Conservation (phyloP, 2,329 filamentous ascomycete species). For the Corinectria fuckeliana region DNA sequence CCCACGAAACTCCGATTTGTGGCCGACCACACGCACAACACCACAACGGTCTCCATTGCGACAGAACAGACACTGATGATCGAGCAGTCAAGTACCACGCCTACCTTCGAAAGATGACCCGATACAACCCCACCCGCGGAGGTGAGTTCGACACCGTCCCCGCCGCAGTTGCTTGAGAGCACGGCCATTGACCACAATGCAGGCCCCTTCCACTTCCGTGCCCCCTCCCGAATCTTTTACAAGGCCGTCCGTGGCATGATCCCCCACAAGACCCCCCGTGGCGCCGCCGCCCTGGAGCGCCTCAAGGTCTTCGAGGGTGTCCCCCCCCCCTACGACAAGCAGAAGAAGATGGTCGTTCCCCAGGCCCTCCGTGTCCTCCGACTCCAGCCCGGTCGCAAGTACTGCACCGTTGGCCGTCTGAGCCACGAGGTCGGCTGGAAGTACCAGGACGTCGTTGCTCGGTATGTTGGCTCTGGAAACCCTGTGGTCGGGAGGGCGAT, state of each 20-base stretch:
- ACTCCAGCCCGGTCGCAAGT: slow-evolving; percentile 99
- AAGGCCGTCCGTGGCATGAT: slow-evolving; percentile 99
- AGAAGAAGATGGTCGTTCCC: slow-evolving; percentile 99
- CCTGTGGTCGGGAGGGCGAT: background rate
- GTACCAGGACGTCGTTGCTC: slow-evolving; percentile 98
- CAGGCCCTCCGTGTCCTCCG: slow-evolving; percentile 96
- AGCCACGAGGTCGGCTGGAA: slow-evolving; percentile 99
- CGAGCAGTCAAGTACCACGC: slow-evolving; percentile 98
- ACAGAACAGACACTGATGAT: slow-evolving; percentile 52
- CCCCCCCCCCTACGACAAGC: slow-evolving; percentile 98
- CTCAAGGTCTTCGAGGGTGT: slow-evolving; percentile 99
- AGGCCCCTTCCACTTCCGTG: slow-evolving; percentile 99
- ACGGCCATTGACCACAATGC: slow-evolving; percentile 46
- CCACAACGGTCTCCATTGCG: slow-evolving; percentile 13
- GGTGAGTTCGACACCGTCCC: slow-evolving; percentile 62
- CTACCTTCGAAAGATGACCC: slow-evolving; percentile 99
- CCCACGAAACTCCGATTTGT: slow-evolving; percentile 26
- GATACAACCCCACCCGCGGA: slow-evolving; percentile 99
- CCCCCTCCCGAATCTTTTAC: slow-evolving; percentile 99
- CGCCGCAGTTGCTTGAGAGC: slow-evolving; percentile 17
- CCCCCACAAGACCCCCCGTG: slow-evolving; percentile 99
- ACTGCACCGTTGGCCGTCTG: slow-evolving; percentile 98
- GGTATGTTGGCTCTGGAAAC: slow-evolving; percentile 66
- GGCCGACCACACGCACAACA: slow-evolving; percentile 30
- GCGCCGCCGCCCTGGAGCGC: slow-evolving; percentile 94